Conservation (phyloP, 148 eudicot species). For the Suaeda aralocaspica region DNA sequence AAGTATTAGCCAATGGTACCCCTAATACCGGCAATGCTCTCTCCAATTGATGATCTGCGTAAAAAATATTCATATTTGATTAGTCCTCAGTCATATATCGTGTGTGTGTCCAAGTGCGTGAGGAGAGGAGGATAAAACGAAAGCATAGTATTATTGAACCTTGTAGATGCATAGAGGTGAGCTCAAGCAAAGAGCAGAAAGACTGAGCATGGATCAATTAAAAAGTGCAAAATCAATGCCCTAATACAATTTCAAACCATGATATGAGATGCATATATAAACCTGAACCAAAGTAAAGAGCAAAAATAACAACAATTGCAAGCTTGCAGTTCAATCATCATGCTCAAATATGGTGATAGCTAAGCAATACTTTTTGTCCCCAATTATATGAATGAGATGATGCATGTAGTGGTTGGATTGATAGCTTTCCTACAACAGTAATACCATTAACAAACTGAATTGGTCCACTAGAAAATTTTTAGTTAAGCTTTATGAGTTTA, state of each 20-base stretch:
- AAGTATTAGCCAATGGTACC: slow-evolving; percentile 40
- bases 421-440: background rate
- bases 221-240: background rate
- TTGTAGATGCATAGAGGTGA: too few relatives aligned
- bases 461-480: background rate
- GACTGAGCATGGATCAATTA: background rate
- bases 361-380: background rate
- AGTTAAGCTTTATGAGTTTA: background rate
- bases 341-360: background rate
- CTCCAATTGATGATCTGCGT: slow-evolving; percentile 64
- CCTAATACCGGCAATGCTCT: slow-evolving; percentile 51
- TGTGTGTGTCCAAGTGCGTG: too few relatives aligned
- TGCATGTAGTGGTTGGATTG: background rate
- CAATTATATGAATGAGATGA: background rate
- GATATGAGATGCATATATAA: background rate
- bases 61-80: background rate
- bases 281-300: background rate
- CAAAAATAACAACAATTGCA: background rate
- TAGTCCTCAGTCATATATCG: background rate
- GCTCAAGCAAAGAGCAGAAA: too few relatives aligned
- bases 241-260: background rate
- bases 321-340: background rate
- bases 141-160: too few relatives aligned
- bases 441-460: slow-evolving; percentile 1
- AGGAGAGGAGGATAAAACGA: too few relatives aligned